These are phyloP conservation scores for Olyra latifolia DNA, from an alignment of 176 grass and related monocot genomes.

Conservation along the genomic window DNA sequence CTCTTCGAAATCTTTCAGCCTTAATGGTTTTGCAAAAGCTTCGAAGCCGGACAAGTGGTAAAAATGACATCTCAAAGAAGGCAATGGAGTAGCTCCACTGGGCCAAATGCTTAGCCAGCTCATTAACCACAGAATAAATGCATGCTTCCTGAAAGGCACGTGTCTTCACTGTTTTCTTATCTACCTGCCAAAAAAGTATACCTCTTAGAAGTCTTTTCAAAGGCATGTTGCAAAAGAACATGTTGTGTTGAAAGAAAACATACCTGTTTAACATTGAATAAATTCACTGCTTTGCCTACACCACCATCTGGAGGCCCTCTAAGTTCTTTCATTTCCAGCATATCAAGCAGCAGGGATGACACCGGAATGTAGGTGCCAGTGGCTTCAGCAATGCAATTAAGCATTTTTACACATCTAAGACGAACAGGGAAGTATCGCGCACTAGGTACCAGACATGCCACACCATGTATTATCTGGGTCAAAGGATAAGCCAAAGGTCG, in stretches of 20 bases:
- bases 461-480: slow-evolving; percentile 87
- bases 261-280: slow-evolving; percentile 88
- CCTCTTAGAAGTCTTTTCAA: slow-evolving; percentile 34
- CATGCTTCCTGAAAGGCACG: slow-evolving; percentile 91
- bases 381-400: slow-evolving; percentile 83
- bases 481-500: slow-evolving; percentile 85
- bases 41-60: slow-evolving; percentile 71
- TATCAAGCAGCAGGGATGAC: slow-evolving; percentile 73
- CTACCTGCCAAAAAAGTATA: slow-evolving; percentile 56
- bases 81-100: slow-evolving; percentile 90
- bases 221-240: neutral
- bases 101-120: slow-evolving; percentile 81
- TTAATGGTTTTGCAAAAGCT: slow-evolving; percentile 83
- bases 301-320: slow-evolving; percentile 65
- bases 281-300: slow-evolving; percentile 89
- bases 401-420: slow-evolving; percentile 89
- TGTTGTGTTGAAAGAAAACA: slow-evolving; percentile 28
- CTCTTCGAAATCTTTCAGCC: slow-evolving; percentile 83
- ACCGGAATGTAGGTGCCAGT: slow-evolving; percentile 80
- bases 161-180: slow-evolving; percentile 95
- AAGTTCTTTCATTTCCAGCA: slow-evolving; percentile 98
- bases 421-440: slow-evolving; percentile 78
- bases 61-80: slow-evolving; percentile 83
- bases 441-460: slow-evolving; percentile 81
- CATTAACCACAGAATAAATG: slow-evolving; percentile 75